Evolutionary conservation across 352 stramenopile genomes (phyloP).

Genomic region (Pythium diclinum): DNA sequence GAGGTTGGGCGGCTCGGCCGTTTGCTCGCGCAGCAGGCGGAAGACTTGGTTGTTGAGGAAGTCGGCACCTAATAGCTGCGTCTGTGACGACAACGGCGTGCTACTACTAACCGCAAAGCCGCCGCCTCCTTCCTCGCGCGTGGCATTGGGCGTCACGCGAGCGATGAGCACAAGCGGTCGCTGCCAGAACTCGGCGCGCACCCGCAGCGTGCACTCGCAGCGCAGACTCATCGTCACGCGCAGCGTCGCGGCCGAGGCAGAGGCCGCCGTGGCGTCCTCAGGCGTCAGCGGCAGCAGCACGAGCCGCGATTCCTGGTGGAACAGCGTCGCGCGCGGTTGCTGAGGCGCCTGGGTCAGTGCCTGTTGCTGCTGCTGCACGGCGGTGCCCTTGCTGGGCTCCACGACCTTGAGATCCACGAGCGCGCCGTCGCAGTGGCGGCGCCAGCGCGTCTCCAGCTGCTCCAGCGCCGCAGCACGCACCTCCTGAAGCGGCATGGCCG

Average conservation of each 20-base stretch:
- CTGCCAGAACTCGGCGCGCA: slow-evolving; percentile 60
- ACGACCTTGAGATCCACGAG: slow-evolving; percentile 52
- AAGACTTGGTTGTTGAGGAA: slow-evolving; percentile 38
- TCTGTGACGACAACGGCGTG: slow-evolving; percentile 9
- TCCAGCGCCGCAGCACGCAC: slow-evolving; percentile 10
- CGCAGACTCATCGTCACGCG: slow-evolving; percentile 33
- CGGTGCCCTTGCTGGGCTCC: slow-evolving; percentile 12
- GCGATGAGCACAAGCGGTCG: slow-evolving; percentile 50
- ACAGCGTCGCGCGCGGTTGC: slow-evolving; percentile 38
- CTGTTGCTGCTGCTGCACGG: slow-evolving; percentile 3
- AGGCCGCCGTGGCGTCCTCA: slow-evolving; percentile 1
- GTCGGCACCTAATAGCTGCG: slow-evolving; percentile 34
- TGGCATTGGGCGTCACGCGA: slow-evolving; percentile 40
- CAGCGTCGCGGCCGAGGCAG: not conserved
- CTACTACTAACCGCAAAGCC: not conserved
- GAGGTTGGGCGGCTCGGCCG: slow-evolving; percentile 36
- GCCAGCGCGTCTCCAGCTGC: slow-evolving; percentile 35
- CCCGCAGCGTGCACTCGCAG: slow-evolving; percentile 50
- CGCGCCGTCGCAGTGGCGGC: slow-evolving; percentile 41
- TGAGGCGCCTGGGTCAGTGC: slow-evolving; percentile 21
- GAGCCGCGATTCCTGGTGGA: slow-evolving; percentile 59
- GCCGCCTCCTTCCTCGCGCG: slow-evolving; percentile 13
- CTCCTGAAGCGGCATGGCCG: not conserved
- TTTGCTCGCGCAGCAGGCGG: slow-evolving; percentile 47
- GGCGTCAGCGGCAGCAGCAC: slow-evolving; percentile 20